These are phyloP conservation scores for Diplogelasinospora grovesii DNA, from an alignment of 495 filamentous ascomycete species.

Conservation along the genomic window DNA sequence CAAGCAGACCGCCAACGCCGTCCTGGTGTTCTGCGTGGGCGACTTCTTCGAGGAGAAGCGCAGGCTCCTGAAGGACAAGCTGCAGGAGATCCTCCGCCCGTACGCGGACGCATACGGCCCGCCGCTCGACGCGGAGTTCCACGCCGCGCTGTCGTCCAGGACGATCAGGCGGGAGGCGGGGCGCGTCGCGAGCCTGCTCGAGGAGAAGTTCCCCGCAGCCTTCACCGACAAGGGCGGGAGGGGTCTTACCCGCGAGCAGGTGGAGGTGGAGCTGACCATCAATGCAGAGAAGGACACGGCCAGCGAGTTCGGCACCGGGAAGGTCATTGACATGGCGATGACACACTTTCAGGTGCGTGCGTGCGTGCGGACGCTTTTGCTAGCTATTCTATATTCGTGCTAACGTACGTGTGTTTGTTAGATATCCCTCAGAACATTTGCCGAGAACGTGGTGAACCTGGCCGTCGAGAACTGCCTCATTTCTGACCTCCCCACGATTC, in stretches of 20 bases:
- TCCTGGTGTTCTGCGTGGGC: constrained; percentile 24
- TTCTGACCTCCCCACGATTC: constrained; percentile 17
- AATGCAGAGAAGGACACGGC: not conserved
- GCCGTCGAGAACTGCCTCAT: constrained; percentile 24
- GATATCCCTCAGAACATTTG: constrained; percentile 15
- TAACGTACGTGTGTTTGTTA: constrained; percentile 5
- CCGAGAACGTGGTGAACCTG: constrained; percentile 19
- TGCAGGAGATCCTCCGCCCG: constrained; percentile 32
- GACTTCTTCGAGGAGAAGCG: constrained; percentile 32
- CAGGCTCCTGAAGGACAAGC: constrained; percentile 23
- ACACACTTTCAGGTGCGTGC: constrained; percentile 7
- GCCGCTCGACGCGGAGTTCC: constrained; percentile 9
- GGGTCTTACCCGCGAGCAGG: not conserved
- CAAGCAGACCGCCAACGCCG: constrained; percentile 9
- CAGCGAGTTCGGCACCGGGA: constrained; percentile 3
- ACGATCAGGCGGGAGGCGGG: constrained; percentile 2
- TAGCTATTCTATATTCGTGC: not conserved
- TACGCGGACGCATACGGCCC: constrained; percentile 19
- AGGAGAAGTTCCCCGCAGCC: not conserved
- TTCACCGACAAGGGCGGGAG: not conserved
- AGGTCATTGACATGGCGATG: constrained; percentile 3
- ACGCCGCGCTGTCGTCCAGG: not conserved
- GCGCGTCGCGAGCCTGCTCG: no score
- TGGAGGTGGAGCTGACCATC: not conserved
- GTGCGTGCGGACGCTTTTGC: not conserved